These are phyloP conservation scores for Daedaleopsis sinensis DNA, from an alignment of 768 basidiomycete species.

Conservation along the genomic window DNA sequence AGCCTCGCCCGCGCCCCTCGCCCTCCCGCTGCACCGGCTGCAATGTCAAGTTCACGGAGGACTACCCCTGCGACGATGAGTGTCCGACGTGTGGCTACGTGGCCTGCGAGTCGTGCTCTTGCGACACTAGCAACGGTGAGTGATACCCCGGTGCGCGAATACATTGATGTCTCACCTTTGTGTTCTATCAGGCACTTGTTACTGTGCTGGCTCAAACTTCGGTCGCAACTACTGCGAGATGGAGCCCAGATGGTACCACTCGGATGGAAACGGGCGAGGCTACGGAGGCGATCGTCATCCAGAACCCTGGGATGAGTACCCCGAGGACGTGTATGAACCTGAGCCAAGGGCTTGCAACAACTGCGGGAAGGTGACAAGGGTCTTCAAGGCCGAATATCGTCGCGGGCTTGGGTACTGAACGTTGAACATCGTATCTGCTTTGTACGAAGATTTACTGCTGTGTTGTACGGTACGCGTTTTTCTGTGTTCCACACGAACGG, in stretches of 20 bases:
- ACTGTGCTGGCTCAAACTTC: constrained; percentile 37
- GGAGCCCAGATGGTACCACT: constrained; percentile 35
- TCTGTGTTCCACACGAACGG: too few relatives aligned
- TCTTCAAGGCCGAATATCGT: constrained; percentile 19
- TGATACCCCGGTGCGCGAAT: not conserved
- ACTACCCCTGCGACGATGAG: constrained; percentile 27
- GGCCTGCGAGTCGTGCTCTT: constrained; percentile 36
- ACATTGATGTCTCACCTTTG: not conserved
- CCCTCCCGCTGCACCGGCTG: constrained; percentile 32
- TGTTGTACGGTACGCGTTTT: not conserved
- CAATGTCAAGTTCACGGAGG: constrained; percentile 23
- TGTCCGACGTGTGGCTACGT: constrained; percentile 38
- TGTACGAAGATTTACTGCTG: not conserved
- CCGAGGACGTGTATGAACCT: constrained; percentile 32
- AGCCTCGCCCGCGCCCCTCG: constrained; percentile 20
- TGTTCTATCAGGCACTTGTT: constrained; percentile 35
- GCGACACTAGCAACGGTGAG: constrained; percentile 28
- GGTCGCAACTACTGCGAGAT: constrained; percentile 33
- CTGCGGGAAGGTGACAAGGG: constrained; percentile 30
- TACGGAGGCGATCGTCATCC: constrained; percentile 40
- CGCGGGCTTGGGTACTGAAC: not conserved
- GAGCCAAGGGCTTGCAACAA: constrained; percentile 34
- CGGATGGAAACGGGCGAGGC: constrained; percentile 25
- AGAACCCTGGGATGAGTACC: constrained; percentile 20
- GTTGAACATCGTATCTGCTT: not conserved